Base-by-base conservation (phyloP, 140 eudicot genomes). In the Stevia rebaudiana region DNA sequence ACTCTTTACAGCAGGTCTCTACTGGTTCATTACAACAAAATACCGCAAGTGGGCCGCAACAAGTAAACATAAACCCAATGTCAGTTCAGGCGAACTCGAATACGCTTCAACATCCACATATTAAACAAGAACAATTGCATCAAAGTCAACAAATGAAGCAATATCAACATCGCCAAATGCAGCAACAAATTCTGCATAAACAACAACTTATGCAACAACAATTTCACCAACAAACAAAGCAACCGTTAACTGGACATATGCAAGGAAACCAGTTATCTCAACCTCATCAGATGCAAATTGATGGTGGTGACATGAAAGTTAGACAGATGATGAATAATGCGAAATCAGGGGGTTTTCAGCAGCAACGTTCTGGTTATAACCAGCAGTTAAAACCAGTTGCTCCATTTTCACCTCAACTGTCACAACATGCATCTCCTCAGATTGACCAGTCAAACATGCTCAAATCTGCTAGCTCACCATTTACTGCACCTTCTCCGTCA, bases 381-480 rank as follows among this genome's bases (percentile, higher is more conserved):
- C 95, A 85, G 30, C 97, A 81, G 60, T 16, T 73, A 72, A 91
- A 85, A 57, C 25, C 83, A 49, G 98, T 92, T 30, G 61, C 78
- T 36, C 83, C 85, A 11, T 82, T 84, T 75, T 85, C 96, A 39
- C 92, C 94, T 7, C 95, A 87, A 72, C 69, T 88, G 37, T 69
- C 84, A 22, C 92, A 81, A 51, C 95, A 88, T 65, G 61, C 82
- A 39, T 91, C 98, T 37, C 98, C 98, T 11, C 96, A 91, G 67
- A 81, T 85, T 61, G 98, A 91, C 70, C 95, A 84, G 71, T 85
- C 82, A 68, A 80, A 75, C 76, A 67, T 87, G 82, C 71, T 78
- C 44, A 75, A 84, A 74, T 79, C 94, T 54, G 86, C 89, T 61
- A 90, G 67, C 83, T 87, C 98, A 39, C 98, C 95, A 8, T 83